Conservation (phyloP, 805 yeast species). For the Starmerella cellae region DNA sequence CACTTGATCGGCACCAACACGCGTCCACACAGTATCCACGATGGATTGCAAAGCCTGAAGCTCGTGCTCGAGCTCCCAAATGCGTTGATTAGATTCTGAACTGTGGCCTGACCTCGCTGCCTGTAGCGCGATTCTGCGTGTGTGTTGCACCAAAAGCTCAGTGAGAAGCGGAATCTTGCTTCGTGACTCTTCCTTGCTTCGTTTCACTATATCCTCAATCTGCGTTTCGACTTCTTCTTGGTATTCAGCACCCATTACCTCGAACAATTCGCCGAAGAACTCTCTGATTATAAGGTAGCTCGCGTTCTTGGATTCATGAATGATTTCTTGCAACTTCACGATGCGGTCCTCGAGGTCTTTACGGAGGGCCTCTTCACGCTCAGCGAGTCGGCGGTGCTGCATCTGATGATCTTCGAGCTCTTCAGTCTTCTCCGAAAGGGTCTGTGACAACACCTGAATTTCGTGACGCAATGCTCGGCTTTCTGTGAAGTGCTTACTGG, state of each 20-base stretch:
- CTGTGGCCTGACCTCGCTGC: neutral
- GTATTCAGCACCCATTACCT: constrained; percentile 18
- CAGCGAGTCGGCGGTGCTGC: neutral
- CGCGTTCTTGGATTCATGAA: constrained; percentile 3
- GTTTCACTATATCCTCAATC: constrained; percentile 15
- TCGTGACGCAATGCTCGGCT: neutral
- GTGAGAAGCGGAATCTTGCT: constrained; percentile 19
- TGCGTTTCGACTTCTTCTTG: constrained; percentile 12
- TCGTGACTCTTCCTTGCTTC: constrained; percentile 5
- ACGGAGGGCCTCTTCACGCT: neutral
- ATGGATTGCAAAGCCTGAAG: constrained; percentile 12
- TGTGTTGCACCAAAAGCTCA: constrained; percentile 14
- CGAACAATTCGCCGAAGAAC: constrained; percentile 17
- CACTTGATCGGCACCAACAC: constrained; percentile 18
- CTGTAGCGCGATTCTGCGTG: constrained; percentile 7
- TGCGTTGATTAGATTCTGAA: neutral
- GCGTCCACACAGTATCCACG: constrained; percentile 12
- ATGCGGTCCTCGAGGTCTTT: constrained; percentile 1
- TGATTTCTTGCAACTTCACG: constrained; percentile 4
- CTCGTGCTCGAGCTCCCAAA: constrained; percentile 14
- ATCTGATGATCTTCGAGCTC: neutral
- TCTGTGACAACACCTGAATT: neutral
- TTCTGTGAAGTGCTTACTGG: neutral
- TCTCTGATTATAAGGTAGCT: constrained; percentile 15
- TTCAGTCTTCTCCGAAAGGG: neutral